A percentile compares a stretch with the other conserved stretches of the same genome.
phyloP scores from a whole-genome alignment of 495 filamentous ascomycete genomes.

The Aspergillus taichungensis region DNA sequence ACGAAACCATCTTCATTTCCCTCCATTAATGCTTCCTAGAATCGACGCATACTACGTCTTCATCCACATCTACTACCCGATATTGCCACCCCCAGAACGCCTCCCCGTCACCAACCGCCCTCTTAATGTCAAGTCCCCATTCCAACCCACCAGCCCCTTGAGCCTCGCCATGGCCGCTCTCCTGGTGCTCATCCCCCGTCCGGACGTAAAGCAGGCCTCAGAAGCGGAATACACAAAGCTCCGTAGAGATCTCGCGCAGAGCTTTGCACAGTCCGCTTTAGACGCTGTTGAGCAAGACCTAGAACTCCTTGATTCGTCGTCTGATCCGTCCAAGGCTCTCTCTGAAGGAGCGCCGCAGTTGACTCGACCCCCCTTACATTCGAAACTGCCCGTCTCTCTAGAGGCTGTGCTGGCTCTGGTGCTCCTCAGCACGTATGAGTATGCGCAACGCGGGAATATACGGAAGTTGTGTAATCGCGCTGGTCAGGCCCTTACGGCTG shows the following conservation, averaged over 20 bases:
- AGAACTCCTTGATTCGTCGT: conserved; percentile 31
- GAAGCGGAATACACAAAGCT: conserved; percentile 25
- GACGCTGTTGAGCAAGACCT: conserved; percentile 38
- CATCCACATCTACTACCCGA: conserved; percentile 43
- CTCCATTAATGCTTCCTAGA: conserved; percentile 12
- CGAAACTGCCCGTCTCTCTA: conserved; percentile 29
- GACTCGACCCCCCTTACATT: conserved; percentile 34
- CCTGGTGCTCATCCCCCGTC: conserved; percentile 37
- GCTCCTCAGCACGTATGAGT: conserved; percentile 42
- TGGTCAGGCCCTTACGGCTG: conserved; percentile 36
- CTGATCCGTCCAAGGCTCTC: conserved; percentile 29
- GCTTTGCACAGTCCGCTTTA: conserved; percentile 35
- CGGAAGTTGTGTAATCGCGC: conserved; percentile 40
- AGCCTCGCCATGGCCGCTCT: conserved; percentile 38
- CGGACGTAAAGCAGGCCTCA: conserved; percentile 26
- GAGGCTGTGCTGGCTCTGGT: conserved; percentile 40
- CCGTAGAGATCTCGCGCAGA: conserved; percentile 37
- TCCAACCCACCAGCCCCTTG: conserved; percentile 30
- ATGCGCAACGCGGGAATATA: conserved; percentile 43
- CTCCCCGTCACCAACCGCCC: conserved; percentile 27
- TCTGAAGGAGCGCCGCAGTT: conserved; percentile 20
- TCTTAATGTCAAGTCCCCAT: conserved; percentile 11
- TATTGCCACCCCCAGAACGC: conserved; percentile 34
- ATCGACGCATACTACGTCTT: conserved; percentile 43
- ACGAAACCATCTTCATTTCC: too few relatives aligned